A percentile compares a stretch with the other conserved stretches of the same genome.
Evolutionary conservation across 2,329 filamentous ascomycete genomes (phyloP).

Genomic region (Ophiostoma novo-ulmi): DNA sequence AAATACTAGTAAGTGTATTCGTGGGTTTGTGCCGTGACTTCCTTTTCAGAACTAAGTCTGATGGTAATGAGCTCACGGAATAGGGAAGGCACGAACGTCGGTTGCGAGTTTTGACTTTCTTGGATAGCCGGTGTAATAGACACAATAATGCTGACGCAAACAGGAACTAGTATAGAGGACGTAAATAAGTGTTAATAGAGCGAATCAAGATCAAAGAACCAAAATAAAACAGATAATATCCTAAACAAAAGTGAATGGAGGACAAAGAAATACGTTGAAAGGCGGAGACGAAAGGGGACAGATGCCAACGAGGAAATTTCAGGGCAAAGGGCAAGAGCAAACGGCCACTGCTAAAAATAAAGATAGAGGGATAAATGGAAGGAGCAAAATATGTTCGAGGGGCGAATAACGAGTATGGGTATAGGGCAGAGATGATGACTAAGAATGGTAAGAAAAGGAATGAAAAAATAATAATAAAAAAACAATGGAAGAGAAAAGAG

Average conservation of each 20-base stretch:
- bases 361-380: constrained; percentile 7
- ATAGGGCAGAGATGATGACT: background rate
- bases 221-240: background rate
- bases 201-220: background rate
- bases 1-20: background rate
- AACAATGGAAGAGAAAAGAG: background rate
- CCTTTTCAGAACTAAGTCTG: background rate
- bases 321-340: constrained; percentile 12
- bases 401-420: background rate
- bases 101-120: background rate
- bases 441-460: background rate
- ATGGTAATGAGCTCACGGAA: no score
- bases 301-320: background rate
- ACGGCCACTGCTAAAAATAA: constrained; percentile 11
- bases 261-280: constrained; percentile 1
- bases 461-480: background rate
- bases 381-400: background rate
- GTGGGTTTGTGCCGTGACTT: background rate
- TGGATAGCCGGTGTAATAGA: background rate
- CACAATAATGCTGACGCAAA: background rate
- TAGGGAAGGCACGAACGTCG: background rate
- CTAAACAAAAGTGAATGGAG: background rate
- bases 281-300: background rate
- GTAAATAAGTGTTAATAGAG: background rate
- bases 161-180: no score